Evolutionary conservation across 768 basidiomycete genomes (phyloP), one percentile per base, ranked within the genome.

Genomic region (Cystofilobasidium bisporidii): DNA sequence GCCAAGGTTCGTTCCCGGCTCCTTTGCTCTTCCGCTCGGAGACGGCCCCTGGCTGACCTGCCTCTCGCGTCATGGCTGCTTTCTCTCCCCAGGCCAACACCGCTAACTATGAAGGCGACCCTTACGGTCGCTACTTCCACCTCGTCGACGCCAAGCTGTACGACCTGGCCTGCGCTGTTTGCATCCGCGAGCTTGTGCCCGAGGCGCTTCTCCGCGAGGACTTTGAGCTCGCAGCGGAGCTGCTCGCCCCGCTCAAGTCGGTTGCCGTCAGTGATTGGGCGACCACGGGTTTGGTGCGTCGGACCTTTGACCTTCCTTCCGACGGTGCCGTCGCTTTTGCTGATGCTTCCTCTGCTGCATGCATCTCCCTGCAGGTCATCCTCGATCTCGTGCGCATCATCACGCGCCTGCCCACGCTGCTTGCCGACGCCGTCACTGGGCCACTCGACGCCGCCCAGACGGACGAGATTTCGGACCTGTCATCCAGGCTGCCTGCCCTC

Each of bases 161-260:
- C 70, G 82, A 85, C 66, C 78, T 83, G 6, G 92, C 94, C 0
- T 92, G 96, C 74, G 83, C 85, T 58, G 80, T 98, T 50, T 88
- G 89, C n/a, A 81, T 93, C 36, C 77, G 81, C n/a, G 86, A 92
- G 69, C 82, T 99, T 11, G 89, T 88, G 9, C 89, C 91, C 0
- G 94, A 97, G 71, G 89, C 87, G 0, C 81, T 96, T 64, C 81
- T 97, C 36, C 80, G 85, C 12, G 81, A 81, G 50, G 86, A 88
- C 73, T 71, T 81, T 11, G 82, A 81, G 2, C 80, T 94, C 17
- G 77, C 96, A 28, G 79, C 80, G 41, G 81, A 81, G n/a, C 75
- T 97, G 28, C 89, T 97, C 71, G 79, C 78, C 60, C 81, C 81
- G 12, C 85, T 98, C 71, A 79, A 79, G 28, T 82, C 81, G 15